Base-by-base conservation (phyloP, 352 stramenopile genomes). In the Phytophthora macrochlamydospora region DNA sequence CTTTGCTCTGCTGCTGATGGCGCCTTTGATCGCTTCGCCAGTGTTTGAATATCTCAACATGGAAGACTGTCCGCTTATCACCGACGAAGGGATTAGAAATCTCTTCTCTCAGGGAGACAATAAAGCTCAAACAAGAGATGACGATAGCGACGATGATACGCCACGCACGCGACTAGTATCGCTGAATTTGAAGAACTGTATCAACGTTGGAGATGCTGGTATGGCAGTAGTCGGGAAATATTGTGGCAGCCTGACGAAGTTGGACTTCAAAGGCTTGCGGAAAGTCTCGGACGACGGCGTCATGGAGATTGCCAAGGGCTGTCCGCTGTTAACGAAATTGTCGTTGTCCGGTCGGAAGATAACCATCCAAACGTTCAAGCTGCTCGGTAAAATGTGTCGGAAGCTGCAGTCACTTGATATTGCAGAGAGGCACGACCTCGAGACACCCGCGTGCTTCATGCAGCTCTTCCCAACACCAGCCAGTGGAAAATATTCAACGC, bases 121-220 rank as follows among this genome's bases (percentile, higher is more conserved):
- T 2, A 75, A 65, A 29, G 18, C 32, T 6, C 32, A 60, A 7
- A 13, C 18, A 31, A 6, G 2, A 24, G 2, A 11, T 11, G 44
- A 59, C 4, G 56, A 78, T 13, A 58, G 75, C 7, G 79, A 80
- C 1, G 72, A 82, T 12, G 68, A 69, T 8, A 11, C 30, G 5
- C 35, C 45, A 29, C 55, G 62, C 11, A 54, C 45, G 3, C 32
- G 14, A 45, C 48, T 65, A 24, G 28, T 51, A 32, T 58, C 54
- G 3, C 54, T 93, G 11, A 89, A 89, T 53, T n/a, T 93, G 32
- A 78, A 85, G 65, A 75, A 84, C 13, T 93, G 85, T 44, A 7
- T 51, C 7, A 63, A 79, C 4, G 46, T 93, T 24, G 71, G 80
- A 5, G 81, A 93, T 33, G 65, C 61, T 0, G 67, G 78, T 1